phyloP scores from a whole-genome alignment of 345 rosid species.

The Erodium maritimum region DNA sequence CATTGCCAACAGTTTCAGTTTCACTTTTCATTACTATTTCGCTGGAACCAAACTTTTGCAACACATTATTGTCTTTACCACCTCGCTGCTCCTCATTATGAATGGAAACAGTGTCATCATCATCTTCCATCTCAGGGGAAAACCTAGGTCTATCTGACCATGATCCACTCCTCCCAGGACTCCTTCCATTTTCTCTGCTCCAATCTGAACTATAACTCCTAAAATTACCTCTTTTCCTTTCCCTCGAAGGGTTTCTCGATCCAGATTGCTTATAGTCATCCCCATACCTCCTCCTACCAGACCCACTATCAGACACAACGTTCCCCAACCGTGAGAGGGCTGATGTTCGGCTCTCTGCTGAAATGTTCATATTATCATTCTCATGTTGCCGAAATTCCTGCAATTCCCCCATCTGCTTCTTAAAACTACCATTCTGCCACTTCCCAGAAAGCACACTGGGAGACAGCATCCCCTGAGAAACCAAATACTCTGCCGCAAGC shows the following conservation, averaged over 20 bases:
- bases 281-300: constrained; percentile 43
- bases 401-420: constrained; percentile 45
- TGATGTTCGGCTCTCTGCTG: constrained; percentile 34
- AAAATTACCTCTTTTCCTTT: constrained; percentile 50
- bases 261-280: constrained; percentile 50
- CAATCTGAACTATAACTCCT: constrained; percentile 46
- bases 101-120: constrained; percentile 37
- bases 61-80: constrained; percentile 39
- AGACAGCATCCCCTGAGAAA: constrained; percentile 63
- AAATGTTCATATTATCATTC: constrained; percentile 26
- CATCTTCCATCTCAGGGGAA: constrained; percentile 42
- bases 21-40: constrained; percentile 32
- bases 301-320: constrained; percentile 30
- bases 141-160: constrained; percentile 54
- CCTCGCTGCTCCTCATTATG: constrained; percentile 44
- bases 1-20: constrained; percentile 37
- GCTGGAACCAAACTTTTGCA: constrained; percentile 36
- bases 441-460: constrained; percentile 46
- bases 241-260: constrained; percentile 39
- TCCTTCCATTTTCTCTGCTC: constrained; percentile 59
- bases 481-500: constrained; percentile 87
- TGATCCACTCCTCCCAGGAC: constrained; percentile 56
- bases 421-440: constrained; percentile 68
- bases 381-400: constrained; percentile 59
- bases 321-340: constrained; percentile 41